Base-by-base conservation (phyloP, 352 stramenopile species). In the Aphanomyces euteiches region DNA sequence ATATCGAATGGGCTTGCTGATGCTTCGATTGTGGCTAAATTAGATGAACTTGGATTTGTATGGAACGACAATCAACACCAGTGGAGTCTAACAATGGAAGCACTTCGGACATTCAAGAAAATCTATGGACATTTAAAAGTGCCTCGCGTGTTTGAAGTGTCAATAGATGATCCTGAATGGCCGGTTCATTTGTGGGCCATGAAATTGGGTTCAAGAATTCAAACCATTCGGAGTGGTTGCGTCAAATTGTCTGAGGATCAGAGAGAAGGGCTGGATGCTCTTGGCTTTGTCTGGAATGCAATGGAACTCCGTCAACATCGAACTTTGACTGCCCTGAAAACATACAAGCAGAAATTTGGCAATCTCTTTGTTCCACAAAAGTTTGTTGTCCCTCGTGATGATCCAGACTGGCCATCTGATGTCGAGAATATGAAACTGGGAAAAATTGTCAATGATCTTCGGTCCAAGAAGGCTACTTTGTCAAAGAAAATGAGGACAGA, bases 71-170 rank as follows among this genome's bases (percentile, higher is more conserved):
- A n/a, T 8, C 10, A 56, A 56, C 19, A 56, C 17, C 57, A 66
- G 37, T 66, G 37, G 37, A 19, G 47, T 13, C n/a, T 56, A 1
- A 47, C 21, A n/a, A 36, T 66, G 41, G 10, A 12, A 1, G 57
- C 10, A 21, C 57, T 66, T 1, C 8, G 47, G 56, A 19, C 41
- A 8, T 66, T 66, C 57, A 66, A 66, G n/a, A 8, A 56, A 21
- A 8, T 66, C 13, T 56, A 66, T 66, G 57, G 57, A 12, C 57
- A 66, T 56, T 12, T 66, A 19, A 57, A 66, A 12, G 37, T 66
- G 17, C 57, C 19, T 56, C 37, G 3, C 2, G 41, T 10, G n/a
- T 66, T 66, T 66, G 41, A 50, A 8, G 57, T 66, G 10, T 3
- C 57, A 66, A 1, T 3, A 12, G 10, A 57, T 56, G 57, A 56